Percentiles rank a stretch among this genome's conserved stretches.
These are phyloP conservation scores for Letharia columbiana DNA, from an alignment of 495 filamentous ascomycete species.

Conservation along the genomic window DNA sequence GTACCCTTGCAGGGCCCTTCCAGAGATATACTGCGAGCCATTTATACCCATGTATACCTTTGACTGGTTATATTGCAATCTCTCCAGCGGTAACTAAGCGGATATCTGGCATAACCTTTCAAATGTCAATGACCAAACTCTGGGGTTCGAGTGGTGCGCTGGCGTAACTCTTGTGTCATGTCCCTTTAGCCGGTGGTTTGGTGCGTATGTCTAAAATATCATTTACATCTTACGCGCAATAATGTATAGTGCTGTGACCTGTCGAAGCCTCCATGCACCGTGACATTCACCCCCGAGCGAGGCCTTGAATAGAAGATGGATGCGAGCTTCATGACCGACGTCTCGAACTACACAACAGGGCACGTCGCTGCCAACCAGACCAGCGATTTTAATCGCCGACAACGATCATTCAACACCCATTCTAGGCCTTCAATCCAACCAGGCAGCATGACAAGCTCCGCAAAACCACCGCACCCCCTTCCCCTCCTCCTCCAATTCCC, in stretches of 20 bases:
- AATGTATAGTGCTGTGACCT: conserved; percentile 7
- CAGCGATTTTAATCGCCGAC: too few relatives aligned
- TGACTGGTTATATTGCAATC: conserved; percentile 11
- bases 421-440: too few relatives aligned
- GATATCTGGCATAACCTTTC: conserved; percentile 13
- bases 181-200: conserved; percentile 18
- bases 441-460: too few relatives aligned
- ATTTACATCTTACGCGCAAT: conserved; percentile 1
- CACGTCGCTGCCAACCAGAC: too few relatives aligned
- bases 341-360: too few relatives aligned
- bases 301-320: neutral
- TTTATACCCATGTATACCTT: conserved; percentile 17
- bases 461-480: too few relatives aligned
- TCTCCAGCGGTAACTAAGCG: conserved; percentile 16
- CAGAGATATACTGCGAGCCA: conserved; percentile 16
- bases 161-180: conserved; percentile 19
- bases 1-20: conserved; percentile 2
- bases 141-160: conserved; percentile 8
- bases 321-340: neutral
- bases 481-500: too few relatives aligned
- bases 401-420: too few relatives aligned
- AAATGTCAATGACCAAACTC: conserved; percentile 15
- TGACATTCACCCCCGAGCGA: neutral
- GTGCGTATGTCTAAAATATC: conserved; percentile 20
- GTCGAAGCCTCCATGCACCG: neutral